Evolutionary conservation across 164 flowering plant genomes (phyloP).

Genomic region (Saururus chinensis): DNA sequence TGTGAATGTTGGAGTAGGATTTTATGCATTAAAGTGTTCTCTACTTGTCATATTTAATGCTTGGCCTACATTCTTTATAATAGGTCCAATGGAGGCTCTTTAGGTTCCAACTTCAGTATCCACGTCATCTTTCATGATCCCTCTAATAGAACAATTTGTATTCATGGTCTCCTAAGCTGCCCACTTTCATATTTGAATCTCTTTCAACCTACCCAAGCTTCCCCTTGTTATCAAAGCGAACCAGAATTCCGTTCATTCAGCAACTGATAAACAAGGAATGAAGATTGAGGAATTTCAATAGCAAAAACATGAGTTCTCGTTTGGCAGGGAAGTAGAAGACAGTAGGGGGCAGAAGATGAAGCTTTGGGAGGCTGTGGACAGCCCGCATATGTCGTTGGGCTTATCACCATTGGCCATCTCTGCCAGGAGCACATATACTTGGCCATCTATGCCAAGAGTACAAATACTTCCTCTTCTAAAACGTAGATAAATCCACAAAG

Average conservation of each 20-base stretch:
- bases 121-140: conserved; percentile 30
- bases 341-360: background rate
- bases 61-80: conserved; percentile 39
- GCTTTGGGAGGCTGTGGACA: conserved; percentile 17
- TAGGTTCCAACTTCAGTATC: conserved; percentile 33
- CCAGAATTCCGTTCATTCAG: background rate
- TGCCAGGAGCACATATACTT: conserved; percentile 6
- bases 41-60: conserved; percentile 56
- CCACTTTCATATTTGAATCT: background rate
- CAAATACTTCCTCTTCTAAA: conserved; percentile 23
- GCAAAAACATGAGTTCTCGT: conserved; percentile 3
- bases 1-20: conserved; percentile 15
- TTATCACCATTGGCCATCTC: conserved; percentile 8
- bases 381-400: conserved; percentile 43
- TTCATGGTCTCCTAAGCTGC: background rate
- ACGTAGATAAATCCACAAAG: conserved; percentile 13
- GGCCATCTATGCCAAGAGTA: too few relatives aligned
- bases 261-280: conserved; percentile 2
- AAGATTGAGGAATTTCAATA: conserved; percentile 12
- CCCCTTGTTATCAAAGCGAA: background rate
- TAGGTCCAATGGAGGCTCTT: conserved; percentile 28
- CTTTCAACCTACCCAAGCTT: background rate
- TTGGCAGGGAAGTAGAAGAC: background rate
- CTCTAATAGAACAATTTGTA: background rate
- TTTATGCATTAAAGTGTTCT: conserved; percentile 41